Conservation (phyloP, 169 alveolate species). For the Babesia caballi region DNA sequence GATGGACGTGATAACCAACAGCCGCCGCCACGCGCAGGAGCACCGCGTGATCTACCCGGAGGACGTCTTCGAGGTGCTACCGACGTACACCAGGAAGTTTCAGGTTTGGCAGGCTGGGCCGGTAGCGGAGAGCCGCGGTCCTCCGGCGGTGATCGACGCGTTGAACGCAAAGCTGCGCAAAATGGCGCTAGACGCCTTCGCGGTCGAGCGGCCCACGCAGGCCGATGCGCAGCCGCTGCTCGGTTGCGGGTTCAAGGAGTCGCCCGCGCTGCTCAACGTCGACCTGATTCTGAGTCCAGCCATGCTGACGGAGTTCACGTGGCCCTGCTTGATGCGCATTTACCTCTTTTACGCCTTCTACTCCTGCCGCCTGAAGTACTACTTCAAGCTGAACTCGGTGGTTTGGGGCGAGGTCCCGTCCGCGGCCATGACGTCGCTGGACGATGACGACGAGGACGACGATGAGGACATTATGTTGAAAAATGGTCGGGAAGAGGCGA, state of each 20-base stretch:
- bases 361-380: constrained; percentile 8
- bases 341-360: constrained; percentile 49
- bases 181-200: background rate
- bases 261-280: background rate
- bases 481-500: background rate
- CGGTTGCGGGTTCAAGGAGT: constrained; percentile 45
- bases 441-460: constrained; percentile 17
- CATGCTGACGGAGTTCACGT: constrained; percentile 45
- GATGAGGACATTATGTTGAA: background rate
- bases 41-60: constrained; percentile 5
- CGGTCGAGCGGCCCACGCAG: background rate
- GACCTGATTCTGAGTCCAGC: constrained; percentile 2
- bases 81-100: constrained; percentile 20
- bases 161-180: background rate
- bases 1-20: background rate
- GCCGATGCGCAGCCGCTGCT: constrained; percentile 6
- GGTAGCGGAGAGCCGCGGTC: background rate
- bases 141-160: background rate
- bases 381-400: constrained; percentile 38
- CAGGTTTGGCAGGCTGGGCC: constrained; percentile 39
- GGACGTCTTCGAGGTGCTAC: constrained; percentile 33
- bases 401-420: constrained; percentile 27
- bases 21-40: background rate
- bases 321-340: constrained; percentile 29
- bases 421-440: background rate